These are phyloP conservation scores for Mycena albidolilacea DNA, from an alignment of 768 basidiomycete species.

Conservation along the genomic window DNA sequence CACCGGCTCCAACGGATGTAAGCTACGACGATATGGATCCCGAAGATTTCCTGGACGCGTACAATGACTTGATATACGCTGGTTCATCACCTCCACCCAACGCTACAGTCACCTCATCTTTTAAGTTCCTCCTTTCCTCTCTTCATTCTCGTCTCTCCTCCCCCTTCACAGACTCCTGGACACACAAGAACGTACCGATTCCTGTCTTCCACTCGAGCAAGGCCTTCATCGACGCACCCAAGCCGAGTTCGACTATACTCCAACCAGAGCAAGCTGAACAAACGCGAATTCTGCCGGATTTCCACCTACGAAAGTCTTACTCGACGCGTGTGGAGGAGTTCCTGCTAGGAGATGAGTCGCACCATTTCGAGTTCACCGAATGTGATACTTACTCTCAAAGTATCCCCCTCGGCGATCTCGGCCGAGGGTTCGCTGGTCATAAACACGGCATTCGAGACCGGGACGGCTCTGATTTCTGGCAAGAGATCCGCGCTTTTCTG, in stretches of 20 bases:
- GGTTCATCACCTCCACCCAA: neutral
- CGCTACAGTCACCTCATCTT: neutral
- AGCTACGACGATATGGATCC: constrained; percentile 43
- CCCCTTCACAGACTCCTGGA: neutral
- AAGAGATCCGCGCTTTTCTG: constrained; percentile 40
- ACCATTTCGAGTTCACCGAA: neutral
- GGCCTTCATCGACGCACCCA: neutral
- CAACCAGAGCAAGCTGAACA: neutral
- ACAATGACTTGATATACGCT: constrained; percentile 38
- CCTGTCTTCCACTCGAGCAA: neutral
- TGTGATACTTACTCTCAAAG: neutral
- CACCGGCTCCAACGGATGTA: neutral
- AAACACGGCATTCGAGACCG: constrained; percentile 31
- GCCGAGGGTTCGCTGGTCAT: neutral
- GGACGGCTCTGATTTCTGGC: constrained; percentile 32
- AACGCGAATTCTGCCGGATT: neutral
- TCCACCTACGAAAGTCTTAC: neutral
- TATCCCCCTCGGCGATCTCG: constrained; percentile 20
- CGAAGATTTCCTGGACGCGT: constrained; percentile 47
- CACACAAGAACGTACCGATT: neutral
- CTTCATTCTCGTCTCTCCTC: neutral
- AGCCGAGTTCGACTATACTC: neutral
- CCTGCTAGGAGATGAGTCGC: constrained; percentile 5
- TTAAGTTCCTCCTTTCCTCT: neutral
- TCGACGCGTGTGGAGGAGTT: neutral